Percentiles rank a stretch among this genome's conserved stretches.
Evolutionary conservation across 352 stramenopile genomes (phyloP).

Genomic region (Globisporangium megalacanthum): DNA sequence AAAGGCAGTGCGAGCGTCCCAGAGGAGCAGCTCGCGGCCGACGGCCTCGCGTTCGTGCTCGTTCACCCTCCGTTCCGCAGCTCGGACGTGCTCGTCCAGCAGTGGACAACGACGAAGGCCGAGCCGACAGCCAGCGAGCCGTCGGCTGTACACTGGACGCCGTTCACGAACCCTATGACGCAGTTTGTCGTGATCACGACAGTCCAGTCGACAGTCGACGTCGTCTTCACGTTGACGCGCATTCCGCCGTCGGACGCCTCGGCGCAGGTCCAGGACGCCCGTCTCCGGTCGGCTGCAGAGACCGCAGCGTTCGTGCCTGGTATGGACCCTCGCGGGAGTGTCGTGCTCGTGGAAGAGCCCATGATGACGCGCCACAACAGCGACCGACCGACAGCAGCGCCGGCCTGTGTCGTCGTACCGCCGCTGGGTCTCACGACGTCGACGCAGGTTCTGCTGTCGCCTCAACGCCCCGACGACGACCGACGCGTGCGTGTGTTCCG

Average conservation of each 20-base stretch:
- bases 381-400: no score
- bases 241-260: slow-evolving; percentile 15
- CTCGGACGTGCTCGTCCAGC: slow-evolving; percentile 16
- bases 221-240: slow-evolving; percentile 35
- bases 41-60: slow-evolving; percentile 29
- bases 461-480: slow-evolving; percentile 8
- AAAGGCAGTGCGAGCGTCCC: slow-evolving; percentile 30
- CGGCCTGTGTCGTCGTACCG: not conserved
- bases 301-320: slow-evolving; percentile 15
- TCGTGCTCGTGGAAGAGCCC: slow-evolving; percentile 41
- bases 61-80: slow-evolving; percentile 30
- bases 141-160: slow-evolving; percentile 6
- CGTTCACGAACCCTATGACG: slow-evolving; percentile 33
- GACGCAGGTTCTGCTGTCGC: slow-evolving; percentile 19
- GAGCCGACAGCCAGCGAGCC: slow-evolving; percentile 9
- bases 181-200: slow-evolving; percentile 33
- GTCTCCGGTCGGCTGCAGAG: not conserved
- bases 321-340: slow-evolving; percentile 40
- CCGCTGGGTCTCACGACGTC: slow-evolving; percentile 33
- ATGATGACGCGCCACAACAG: not conserved
- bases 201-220: slow-evolving; percentile 8
- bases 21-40: slow-evolving; percentile 28
- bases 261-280: slow-evolving; percentile 9
- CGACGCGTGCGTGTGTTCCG: slow-evolving; percentile 25
- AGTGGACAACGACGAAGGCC: slow-evolving; percentile 18